Evolutionary conservation across 176 grass and related monocot species (phyloP).

Genomic region (Aechmea fasciata): DNA sequence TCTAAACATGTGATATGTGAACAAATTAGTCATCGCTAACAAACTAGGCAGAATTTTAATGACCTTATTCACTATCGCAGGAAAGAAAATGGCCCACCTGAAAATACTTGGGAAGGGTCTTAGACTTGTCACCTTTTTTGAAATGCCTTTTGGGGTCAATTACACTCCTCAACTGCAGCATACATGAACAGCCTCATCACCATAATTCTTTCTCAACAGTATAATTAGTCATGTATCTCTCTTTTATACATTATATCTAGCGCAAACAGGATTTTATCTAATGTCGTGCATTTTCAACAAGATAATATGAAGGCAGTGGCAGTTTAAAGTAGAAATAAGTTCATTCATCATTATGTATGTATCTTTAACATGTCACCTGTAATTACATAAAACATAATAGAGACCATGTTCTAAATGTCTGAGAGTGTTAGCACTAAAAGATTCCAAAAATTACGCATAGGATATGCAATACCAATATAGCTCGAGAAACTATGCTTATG

Average conservation of each 20-base stretch:
- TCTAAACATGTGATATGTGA: slow-evolving; percentile 33
- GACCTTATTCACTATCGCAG: neutral
- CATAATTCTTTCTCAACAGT: neutral
- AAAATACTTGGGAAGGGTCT: slow-evolving; percentile 75
- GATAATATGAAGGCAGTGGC: too few species aligned
- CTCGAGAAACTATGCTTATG: too few species aligned
- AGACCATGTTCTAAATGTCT: too few species aligned
- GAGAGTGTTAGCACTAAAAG: too few species aligned
- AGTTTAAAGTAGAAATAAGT: too few species aligned
- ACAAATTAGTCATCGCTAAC: slow-evolving; percentile 14
- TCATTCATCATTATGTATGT: too few species aligned
- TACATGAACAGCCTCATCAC: neutral
- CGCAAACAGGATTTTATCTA: neutral
- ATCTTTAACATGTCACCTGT: too few species aligned
- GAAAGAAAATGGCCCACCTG: slow-evolving; percentile 35
- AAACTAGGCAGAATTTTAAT: neutral
- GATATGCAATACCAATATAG: too few species aligned
- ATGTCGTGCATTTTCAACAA: too few species aligned
- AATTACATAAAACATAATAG: too few species aligned
- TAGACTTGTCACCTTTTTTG: slow-evolving; percentile 69
- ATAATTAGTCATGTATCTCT: neutral
- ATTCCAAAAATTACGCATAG: too few species aligned
- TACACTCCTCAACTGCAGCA: slow-evolving; percentile 71
- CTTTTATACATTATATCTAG: neutral
- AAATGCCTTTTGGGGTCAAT: slow-evolving; percentile 95